Conservation (phyloP, 805 yeast genomes). For the Lipomyces yamadae region DNA sequence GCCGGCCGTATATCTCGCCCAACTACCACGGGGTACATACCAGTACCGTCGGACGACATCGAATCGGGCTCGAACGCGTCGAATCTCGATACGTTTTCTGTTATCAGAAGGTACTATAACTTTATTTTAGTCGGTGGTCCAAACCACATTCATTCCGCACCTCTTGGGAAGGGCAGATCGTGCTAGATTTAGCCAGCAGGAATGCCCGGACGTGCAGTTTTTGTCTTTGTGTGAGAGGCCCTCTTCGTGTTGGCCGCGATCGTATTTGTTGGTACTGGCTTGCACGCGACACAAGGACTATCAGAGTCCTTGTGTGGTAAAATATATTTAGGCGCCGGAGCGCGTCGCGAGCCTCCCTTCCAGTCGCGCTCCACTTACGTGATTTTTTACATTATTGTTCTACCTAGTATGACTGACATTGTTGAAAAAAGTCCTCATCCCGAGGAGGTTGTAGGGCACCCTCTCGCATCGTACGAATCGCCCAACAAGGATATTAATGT, state of each 20-base stretch:
- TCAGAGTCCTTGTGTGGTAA: neutral
- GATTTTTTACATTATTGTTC: neutral
- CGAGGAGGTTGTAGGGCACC: conserved; percentile 12
- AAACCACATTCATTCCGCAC: too few species aligned
- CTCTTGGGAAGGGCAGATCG: too few species aligned
- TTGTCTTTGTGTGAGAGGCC: too few species aligned
- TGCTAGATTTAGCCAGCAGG: too few species aligned
- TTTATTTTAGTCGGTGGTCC: neutral
- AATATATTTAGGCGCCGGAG: neutral
- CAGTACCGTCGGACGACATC: conserved; percentile 30
- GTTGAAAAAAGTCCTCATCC: conserved; percentile 24
- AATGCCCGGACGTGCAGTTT: too few species aligned
- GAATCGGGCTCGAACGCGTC: conserved; percentile 24
- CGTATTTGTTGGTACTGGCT: neutral
- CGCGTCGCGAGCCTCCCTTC: neutral
- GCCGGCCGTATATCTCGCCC: conserved; percentile 35
- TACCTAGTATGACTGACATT: conserved; percentile 17
- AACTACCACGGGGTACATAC: conserved; percentile 27
- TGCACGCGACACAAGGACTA: neutral
- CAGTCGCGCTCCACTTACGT: neutral
- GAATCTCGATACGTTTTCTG: conserved; percentile 24
- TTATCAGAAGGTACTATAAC: conserved; percentile 17
- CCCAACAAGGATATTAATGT: conserved; percentile 10
- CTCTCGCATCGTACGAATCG: conserved; percentile 21
- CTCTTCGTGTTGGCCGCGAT: too few species aligned